A percentile compares a stretch with the other conserved stretches of the same genome.
Evolutionary conservation across 345 rosid genomes (phyloP).

Genomic region (Eutrema heterophyllum): DNA sequence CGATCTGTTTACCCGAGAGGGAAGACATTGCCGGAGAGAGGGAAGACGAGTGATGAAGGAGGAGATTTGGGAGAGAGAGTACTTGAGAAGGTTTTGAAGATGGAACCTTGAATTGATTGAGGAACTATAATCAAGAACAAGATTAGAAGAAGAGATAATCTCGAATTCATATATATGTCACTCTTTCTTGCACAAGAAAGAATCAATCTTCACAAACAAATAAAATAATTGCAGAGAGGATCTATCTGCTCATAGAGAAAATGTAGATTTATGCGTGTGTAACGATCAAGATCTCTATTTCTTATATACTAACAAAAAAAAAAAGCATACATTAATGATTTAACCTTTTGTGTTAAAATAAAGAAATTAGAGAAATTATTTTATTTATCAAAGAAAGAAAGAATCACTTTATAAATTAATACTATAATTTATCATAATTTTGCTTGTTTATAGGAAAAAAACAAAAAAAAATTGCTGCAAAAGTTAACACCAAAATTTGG

Average conservation of each 20-base stretch:
- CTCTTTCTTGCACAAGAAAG: not conserved
- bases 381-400: not conserved
- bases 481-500: not conserved
- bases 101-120: not conserved
- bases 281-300: not conserved
- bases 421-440: too few species aligned
- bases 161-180: not conserved
- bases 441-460: too few species aligned
- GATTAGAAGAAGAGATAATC: not conserved
- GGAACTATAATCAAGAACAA: slow-evolving; percentile 4
- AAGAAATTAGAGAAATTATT: not conserved
- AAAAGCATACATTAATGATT: not conserved
- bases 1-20: slow-evolving; percentile 63
- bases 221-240: not conserved
- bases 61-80: not conserved
- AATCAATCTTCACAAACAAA: not conserved
- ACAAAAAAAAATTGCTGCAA: too few species aligned
- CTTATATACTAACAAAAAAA: not conserved
- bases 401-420: too few species aligned
- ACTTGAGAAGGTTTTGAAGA: slow-evolving; percentile 1
- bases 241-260: not conserved
- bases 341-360: not conserved
- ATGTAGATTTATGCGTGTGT: not conserved
- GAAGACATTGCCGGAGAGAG: slow-evolving; percentile 65
- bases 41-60: slow-evolving; percentile 50